These are phyloP conservation scores for Leishmania martiniquensis DNA, from an alignment of 208 protist species.

Conservation along the genomic window DNA sequence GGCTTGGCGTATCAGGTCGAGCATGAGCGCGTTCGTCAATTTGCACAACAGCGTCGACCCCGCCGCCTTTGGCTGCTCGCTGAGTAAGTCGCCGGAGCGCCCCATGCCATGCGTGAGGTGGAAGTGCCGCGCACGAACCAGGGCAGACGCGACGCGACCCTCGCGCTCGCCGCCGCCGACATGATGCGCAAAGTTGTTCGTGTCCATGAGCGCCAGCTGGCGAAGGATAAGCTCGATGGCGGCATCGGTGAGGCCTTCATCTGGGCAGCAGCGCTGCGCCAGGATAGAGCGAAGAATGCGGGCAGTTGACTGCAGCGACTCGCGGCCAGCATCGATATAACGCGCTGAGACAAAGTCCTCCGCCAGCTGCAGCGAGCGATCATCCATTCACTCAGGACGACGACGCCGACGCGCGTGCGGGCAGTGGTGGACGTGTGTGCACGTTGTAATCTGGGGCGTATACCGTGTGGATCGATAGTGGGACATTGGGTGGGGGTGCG, in stretches of 20 bases:
- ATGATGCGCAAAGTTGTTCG: conserved; percentile 89
- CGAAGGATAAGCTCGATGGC: conserved; percentile 91
- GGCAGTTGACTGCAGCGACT: conserved; percentile 44
- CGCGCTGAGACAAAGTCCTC: conserved; percentile 44
- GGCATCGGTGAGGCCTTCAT: conserved; percentile 85
- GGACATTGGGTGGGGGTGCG: neutral
- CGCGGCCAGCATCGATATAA: conserved; percentile 58
- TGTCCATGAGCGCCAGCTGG: conserved; percentile 96
- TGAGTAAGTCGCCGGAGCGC: conserved; percentile 93
- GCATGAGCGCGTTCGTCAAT: conserved; percentile 91
- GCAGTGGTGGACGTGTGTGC: neutral
- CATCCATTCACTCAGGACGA: conserved; percentile 51
- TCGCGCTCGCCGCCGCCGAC: conserved; percentile 97
- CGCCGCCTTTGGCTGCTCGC: conserved; percentile 97
- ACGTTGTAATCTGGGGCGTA: neutral
- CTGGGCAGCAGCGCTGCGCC: conserved; percentile 89
- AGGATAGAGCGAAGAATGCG: conserved; percentile 60
- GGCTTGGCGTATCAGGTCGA: conserved; percentile 74
- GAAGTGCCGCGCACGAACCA: conserved; percentile 91
- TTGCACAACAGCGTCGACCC: conserved; percentile 95
- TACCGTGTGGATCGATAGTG: neutral
- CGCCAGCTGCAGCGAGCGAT: conserved; percentile 43
- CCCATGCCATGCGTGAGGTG: conserved; percentile 96
- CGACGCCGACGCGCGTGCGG: neutral
- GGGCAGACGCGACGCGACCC: conserved; percentile 81